These are phyloP conservation scores for Collybia mongolica DNA, from an alignment of 768 basidiomycete species.

Conservation along the genomic window DNA sequence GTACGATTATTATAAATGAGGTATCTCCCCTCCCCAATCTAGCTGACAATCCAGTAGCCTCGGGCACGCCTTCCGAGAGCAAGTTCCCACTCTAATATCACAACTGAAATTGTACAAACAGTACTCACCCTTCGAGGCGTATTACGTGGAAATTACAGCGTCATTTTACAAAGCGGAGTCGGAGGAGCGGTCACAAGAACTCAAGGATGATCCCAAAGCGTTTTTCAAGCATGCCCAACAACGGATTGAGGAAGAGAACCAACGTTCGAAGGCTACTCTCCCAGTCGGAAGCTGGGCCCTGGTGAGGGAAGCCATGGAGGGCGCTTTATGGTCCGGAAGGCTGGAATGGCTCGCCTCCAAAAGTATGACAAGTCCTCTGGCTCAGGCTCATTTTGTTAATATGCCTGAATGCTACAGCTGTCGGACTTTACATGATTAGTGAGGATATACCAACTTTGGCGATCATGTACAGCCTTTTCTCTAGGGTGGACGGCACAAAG, in stretches of 20 bases:
- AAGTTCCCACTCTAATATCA: slow-evolving; percentile 49
- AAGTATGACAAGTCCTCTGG: slow-evolving; percentile 20
- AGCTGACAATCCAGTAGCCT: slow-evolving; percentile 22
- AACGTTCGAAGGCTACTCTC: slow-evolving; percentile 51
- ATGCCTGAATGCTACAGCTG: slow-evolving; percentile 32
- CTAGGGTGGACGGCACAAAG: slow-evolving; percentile 52
- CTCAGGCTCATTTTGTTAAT: background rate
- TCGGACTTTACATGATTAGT: slow-evolving; percentile 49
- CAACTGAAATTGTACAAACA: slow-evolving; percentile 57
- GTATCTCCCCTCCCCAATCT: background rate
- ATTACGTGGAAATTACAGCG: slow-evolving; percentile 47
- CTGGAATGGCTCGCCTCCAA: slow-evolving; percentile 36
- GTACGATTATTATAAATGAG: slow-evolving; percentile 16
- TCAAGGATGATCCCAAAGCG: slow-evolving; percentile 41
- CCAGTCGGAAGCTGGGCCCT: slow-evolving; percentile 46
- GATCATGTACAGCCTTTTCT: slow-evolving; percentile 61
- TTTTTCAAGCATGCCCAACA: slow-evolving; percentile 52
- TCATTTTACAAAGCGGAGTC: slow-evolving; percentile 59
- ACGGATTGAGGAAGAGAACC: slow-evolving; percentile 56
- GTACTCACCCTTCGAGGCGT: slow-evolving; percentile 60
- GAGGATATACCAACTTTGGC: slow-evolving; percentile 42
- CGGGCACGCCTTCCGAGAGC: slow-evolving; percentile 33
- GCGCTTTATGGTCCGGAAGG: slow-evolving; percentile 43
- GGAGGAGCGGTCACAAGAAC: slow-evolving; percentile 26
- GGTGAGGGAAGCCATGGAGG: slow-evolving; percentile 54